Base-by-base conservation (phyloP, 2,329 filamentous ascomycete species). In the Aspergillus sergii region DNA sequence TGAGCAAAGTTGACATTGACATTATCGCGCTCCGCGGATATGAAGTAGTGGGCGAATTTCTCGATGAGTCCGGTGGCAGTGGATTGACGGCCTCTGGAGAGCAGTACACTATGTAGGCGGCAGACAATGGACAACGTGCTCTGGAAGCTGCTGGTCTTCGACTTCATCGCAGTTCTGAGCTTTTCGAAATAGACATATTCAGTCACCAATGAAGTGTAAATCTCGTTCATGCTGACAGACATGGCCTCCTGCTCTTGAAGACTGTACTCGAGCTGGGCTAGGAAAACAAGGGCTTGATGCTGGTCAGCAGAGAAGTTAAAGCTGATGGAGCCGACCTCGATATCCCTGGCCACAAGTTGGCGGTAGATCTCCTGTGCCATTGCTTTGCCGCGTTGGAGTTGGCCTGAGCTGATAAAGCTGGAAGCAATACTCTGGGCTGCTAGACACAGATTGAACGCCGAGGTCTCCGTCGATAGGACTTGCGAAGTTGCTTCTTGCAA, bases 231-330 rank as follows among this genome's bases (percentile, higher is more conserved):
- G 1, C 77, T 78, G 57, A 72, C 62, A 4, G 70, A 72, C 12
- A 63, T 41, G 36, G 64, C 34, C n/a, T 60, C 59, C 19, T 70
- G 72, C 19, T 46, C 43, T 12, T 46, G 43, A 14, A 80, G 71
- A 54, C 70, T 76, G 63, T 82, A 79, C 68, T 83, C 79, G 7
- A 83, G 69, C 57, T 82, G 79, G 14, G 81, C 81, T 12, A 84
- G 69, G 74, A 83, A 84, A 11, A 80, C 76, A 14, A 80, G 72
- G 53, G 70, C 75, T 32, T 75, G 72, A 16, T 7, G 16, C 39
- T 71, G 69, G 46, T 71, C 69, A 0, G 71, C 66, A 0, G 74
- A 69, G 12, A 79, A 54, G 45, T 79, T 69, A 41, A 79, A 77
- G n/a, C 66, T 53, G 11, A 75, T 72, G 5, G 71, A 69, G 46